These are phyloP conservation scores for Pseudogymnoascus sp. DNA, from an alignment of 2,329 filamentous ascomycete species.

Conservation along the genomic window DNA sequence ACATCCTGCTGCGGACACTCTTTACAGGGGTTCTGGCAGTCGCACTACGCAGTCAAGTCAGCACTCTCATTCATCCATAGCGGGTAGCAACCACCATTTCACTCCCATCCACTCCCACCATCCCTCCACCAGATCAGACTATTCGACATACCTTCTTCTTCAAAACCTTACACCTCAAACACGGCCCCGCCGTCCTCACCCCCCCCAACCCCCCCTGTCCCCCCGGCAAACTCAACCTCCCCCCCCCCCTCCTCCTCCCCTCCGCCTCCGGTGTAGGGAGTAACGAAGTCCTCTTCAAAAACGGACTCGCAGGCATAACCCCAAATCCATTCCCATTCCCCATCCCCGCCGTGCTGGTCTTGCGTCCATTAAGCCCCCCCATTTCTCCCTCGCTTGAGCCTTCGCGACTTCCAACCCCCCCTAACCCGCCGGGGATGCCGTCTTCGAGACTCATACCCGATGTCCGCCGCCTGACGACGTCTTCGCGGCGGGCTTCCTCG, in stretches of 20 bases:
- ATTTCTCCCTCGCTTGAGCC: neutral
- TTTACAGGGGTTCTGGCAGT: neutral
- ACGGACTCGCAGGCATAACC: neutral
- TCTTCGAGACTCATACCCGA: neutral
- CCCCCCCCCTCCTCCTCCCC: neutral
- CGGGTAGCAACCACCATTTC: too few species aligned
- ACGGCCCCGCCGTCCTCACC: neutral
- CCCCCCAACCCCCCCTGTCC: neutral
- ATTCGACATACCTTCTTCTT: neutral
- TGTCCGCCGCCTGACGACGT: neutral
- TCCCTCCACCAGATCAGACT: neutral
- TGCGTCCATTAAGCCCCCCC: neutral
- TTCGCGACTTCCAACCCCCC: neutral
- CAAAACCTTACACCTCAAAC: constrained; percentile 7
- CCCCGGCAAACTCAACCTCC: neutral
- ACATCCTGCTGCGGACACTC: constrained; percentile 2
- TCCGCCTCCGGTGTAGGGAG: neutral
- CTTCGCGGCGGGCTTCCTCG: neutral
- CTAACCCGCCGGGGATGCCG: too few species aligned
- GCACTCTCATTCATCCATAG: too few species aligned
- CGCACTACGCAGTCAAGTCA: neutral
- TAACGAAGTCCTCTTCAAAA: neutral
- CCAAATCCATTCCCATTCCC: neutral
- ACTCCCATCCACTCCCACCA: neutral
- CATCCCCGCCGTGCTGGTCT: neutral